These are phyloP conservation scores for Purpureocillium takamizusanense DNA, from an alignment of 2,329 filamentous ascomycete species.

Conservation along the genomic window DNA sequence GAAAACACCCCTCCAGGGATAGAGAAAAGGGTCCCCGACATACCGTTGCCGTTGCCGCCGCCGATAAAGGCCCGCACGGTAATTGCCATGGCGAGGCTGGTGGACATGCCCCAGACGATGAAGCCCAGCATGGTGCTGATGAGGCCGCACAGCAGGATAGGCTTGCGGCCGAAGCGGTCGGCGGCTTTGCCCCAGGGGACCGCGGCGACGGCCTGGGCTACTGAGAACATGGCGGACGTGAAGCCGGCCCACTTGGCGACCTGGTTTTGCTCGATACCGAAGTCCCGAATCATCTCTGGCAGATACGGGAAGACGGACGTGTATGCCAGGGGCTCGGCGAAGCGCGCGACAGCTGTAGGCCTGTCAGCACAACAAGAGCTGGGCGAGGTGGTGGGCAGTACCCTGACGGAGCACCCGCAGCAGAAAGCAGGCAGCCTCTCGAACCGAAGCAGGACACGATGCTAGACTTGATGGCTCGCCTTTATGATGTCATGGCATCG, in stretches of 20 bases:
- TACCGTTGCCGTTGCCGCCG: constrained; percentile 75
- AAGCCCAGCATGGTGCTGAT: constrained; percentile 74
- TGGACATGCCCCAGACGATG: constrained; percentile 76
- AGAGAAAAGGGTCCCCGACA: constrained; percentile 8
- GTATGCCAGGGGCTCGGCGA: constrained; percentile 65
- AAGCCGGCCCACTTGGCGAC: constrained; percentile 76
- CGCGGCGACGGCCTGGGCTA: constrained; percentile 62
- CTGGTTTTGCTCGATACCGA: constrained; percentile 60
- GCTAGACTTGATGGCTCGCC: too few relatives aligned
- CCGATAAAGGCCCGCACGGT: constrained; percentile 69
- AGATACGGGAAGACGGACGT: constrained; percentile 64
- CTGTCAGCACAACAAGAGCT: constrained; percentile 5
- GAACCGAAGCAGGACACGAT: too few relatives aligned
- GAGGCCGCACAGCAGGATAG: constrained; percentile 65
- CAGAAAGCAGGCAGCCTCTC: too few relatives aligned
- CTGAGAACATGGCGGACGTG: constrained; percentile 62
- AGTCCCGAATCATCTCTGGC: constrained; percentile 76
- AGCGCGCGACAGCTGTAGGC: constrained; percentile 60
- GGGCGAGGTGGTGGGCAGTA: background rate
- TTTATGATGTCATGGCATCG: too few relatives aligned
- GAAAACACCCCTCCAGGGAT: too few relatives aligned
- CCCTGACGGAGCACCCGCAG: background rate
- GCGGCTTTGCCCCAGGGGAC: constrained; percentile 69
- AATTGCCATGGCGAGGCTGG: constrained; percentile 71
- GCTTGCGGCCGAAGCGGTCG: constrained; percentile 74